phyloP scores from a whole-genome alignment of 2,329 filamentous ascomycete genomes.

The Trichoderma asperellum region DNA sequence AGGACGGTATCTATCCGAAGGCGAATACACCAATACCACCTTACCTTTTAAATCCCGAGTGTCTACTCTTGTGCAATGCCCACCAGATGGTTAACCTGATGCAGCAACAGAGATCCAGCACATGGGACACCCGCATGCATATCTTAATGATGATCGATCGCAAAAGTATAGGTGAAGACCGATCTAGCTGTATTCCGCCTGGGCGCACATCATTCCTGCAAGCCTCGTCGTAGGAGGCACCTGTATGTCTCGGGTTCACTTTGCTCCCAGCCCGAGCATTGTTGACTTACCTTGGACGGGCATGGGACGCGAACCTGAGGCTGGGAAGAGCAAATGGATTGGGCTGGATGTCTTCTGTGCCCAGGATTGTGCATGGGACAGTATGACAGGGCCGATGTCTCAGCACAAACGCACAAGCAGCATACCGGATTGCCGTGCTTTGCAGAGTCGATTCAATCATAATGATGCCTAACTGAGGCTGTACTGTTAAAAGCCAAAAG shows the following conservation, averaged over 20 bases:
- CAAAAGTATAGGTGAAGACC: constrained; percentile 17
- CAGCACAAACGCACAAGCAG: not conserved
- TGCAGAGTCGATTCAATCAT: not conserved
- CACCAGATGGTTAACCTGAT: constrained; percentile 21
- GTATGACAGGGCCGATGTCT: constrained; percentile 7
- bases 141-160: constrained; percentile 26
- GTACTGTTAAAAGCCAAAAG: not conserved
- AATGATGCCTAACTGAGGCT: constrained; percentile 15
- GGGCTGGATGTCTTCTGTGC: not conserved
- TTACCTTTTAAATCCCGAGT: constrained; percentile 15
- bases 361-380: not conserved
- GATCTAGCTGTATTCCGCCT: constrained; percentile 22
- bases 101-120: constrained; percentile 22
- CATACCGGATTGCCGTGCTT: not conserved
- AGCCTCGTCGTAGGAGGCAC: constrained; percentile 3
- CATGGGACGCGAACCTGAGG: constrained; percentile 9
- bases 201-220: constrained; percentile 22
- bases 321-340: constrained; percentile 7
- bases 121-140: constrained; percentile 27
- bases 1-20: constrained; percentile 22
- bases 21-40: constrained; percentile 13
- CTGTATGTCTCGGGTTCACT: constrained; percentile 19
- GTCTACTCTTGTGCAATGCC: constrained; percentile 18
- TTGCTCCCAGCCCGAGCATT: not conserved
- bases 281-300: not conserved